Evolutionary conservation across 1,284 basidiomycete species (phyloP), one percentile per base, ranked within the genome.

Genomic region (Cryptococcus sp.): DNA sequence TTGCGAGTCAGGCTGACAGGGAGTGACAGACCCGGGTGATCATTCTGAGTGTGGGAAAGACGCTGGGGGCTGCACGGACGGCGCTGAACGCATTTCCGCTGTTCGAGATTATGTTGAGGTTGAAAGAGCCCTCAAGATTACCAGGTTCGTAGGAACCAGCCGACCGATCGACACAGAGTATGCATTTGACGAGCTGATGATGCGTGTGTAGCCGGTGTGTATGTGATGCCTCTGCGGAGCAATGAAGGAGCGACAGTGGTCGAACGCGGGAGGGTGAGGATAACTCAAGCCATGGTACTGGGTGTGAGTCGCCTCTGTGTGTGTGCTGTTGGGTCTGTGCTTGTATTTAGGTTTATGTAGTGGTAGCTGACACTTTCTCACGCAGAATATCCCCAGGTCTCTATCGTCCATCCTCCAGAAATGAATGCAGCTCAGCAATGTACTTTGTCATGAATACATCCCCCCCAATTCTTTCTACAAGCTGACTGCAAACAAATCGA

Each of bases 71-170:
- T 1, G 75, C 82, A 1, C 77, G 91, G 16, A 85, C 84, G 0
- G 84, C 90, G 59, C 82, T 97, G 78, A 94, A 96, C 63, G 86
- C 91, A 57, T 92, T 96, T 66, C 93, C 94, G 1, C 78, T 97
- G 9, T 98, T 97, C 74, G 87, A 87, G 0, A 75, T 96, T 24
- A 85, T 95, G 81, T 76, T 97, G 23, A 81, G 89, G n/a, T 62
- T 86, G 33, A 96, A 97, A 74, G 91, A 95, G 72, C 86, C 90
- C 3, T 82, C 82, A 65, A 81, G 94, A 38, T 70, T 96, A 16
- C 91, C 93, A 56, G 88, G 91, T 88, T 60, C 35, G 71, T 65
- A 5, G n/a, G 12, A 12, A 42, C 12, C 36, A 12, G 23, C n/a
- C 46, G 7, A 36, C 12, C 18, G 44, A 37, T 5, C 3, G 4